phyloP scores from a whole-genome alignment of 2,329 filamentous ascomycete species.

The Neocucurbitaria cava region DNA sequence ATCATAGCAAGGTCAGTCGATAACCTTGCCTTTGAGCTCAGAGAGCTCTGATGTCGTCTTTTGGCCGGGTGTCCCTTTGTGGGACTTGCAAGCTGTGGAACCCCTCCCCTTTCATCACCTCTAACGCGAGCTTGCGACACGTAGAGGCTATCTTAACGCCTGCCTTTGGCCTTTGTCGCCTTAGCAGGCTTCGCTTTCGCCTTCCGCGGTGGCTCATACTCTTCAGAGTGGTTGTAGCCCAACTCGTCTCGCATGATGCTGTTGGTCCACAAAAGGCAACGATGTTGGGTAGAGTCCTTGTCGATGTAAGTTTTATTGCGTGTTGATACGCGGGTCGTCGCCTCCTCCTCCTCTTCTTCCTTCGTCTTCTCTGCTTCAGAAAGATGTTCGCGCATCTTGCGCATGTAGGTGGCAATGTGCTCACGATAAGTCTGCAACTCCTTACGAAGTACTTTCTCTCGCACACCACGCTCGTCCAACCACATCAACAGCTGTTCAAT shows the following conservation, averaged over 20 bases:
- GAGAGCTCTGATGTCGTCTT: not conserved
- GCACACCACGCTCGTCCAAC: slow-evolving; percentile 85
- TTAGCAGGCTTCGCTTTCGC: slow-evolving; percentile 51
- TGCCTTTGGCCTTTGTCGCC: slow-evolving; percentile 36
- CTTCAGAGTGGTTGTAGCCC: slow-evolving; percentile 67
- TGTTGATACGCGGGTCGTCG: slow-evolving; percentile 65
- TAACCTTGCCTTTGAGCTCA: not conserved
- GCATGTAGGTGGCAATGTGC: slow-evolving; percentile 80
- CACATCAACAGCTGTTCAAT: slow-evolving; percentile 83
- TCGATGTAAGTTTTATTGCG: slow-evolving; percentile 67
- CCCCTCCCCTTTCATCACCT: not conserved
- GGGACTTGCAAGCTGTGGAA: not conserved
- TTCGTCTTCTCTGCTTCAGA: slow-evolving; percentile 59
- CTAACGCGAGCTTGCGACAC: not conserved
- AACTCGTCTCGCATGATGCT: slow-evolving; percentile 64
- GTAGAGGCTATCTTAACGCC: slow-evolving; percentile 18
- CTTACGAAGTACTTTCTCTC: slow-evolving; percentile 87
- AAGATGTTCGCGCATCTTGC: slow-evolving; percentile 77
- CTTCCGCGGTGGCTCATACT: slow-evolving; percentile 56
- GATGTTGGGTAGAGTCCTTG: slow-evolving; percentile 59
- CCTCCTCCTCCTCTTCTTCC: slow-evolving; percentile 56
- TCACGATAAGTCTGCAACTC: slow-evolving; percentile 80
- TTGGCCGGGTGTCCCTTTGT: not conserved
- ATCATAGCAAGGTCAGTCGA: slow-evolving; percentile 7
- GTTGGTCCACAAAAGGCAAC: slow-evolving; percentile 72